Evolutionary conservation across 2,329 filamentous ascomycete genomes (phyloP).

Genomic region (Monosporascus sp.): DNA sequence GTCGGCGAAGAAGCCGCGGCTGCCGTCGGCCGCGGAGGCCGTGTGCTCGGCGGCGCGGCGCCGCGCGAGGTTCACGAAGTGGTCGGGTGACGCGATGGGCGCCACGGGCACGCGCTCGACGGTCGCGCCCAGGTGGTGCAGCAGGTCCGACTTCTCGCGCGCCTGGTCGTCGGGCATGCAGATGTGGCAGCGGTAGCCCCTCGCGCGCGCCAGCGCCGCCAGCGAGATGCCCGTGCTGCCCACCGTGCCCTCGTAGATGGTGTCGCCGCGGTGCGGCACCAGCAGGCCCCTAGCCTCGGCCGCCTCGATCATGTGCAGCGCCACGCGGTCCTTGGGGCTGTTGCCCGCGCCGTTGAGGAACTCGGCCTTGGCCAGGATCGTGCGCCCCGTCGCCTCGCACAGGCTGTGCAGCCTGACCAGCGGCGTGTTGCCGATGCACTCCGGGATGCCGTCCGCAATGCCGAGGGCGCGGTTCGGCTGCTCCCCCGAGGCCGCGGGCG

Average conservation of each 20-base stretch:
- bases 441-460: constrained; percentile 78
- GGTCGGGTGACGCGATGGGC: constrained; percentile 85
- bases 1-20: constrained; percentile 87
- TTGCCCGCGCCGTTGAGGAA: constrained; percentile 93
- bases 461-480: constrained; percentile 18
- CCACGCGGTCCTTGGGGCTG: constrained; percentile 92
- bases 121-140: constrained; percentile 84
- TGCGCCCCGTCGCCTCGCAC: constrained; percentile 79
- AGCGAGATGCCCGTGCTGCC: constrained; percentile 95
- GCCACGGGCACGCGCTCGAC: constrained; percentile 88
- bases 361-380: constrained; percentile 91
- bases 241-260: constrained; percentile 95
- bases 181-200: constrained; percentile 89
- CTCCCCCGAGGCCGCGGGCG: constrained; percentile 16
- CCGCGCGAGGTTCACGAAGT: constrained; percentile 91
- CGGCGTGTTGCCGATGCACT: constrained; percentile 89
- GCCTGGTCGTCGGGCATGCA: constrained; percentile 95
- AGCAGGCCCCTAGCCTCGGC: constrained; percentile 77
- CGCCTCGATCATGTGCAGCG: constrained; percentile 78
- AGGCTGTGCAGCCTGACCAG: constrained; percentile 81
- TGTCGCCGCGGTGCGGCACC: constrained; percentile 77
- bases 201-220: constrained; percentile 79
- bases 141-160: constrained; percentile 80
- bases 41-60: constrained; percentile 73
- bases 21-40: constrained; percentile 48